Percentiles rank a stretch among this genome's conserved stretches.
These are phyloP conservation scores for Ploettnerulaceae sp. DNA, from an alignment of 2,329 filamentous ascomycete genomes.

Conservation along the genomic window DNA sequence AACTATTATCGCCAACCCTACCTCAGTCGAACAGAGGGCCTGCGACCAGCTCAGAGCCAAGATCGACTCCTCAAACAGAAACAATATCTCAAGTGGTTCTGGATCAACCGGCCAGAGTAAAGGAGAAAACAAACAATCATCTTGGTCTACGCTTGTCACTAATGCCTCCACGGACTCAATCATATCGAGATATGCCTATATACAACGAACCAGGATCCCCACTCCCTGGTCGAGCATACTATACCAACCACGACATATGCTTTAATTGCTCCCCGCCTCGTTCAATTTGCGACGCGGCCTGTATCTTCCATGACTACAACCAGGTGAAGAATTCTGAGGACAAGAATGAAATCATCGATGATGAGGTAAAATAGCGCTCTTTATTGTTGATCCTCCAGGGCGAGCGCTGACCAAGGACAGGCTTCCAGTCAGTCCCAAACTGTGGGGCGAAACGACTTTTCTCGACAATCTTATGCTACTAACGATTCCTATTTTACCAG, in stretches of 20 bases:
- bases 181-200: conserved; percentile 26
- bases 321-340: not conserved
- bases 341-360: not conserved
- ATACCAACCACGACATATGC: conserved; percentile 13
- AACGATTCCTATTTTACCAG: not conserved
- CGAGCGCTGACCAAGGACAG: not conserved
- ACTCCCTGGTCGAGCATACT: conserved; percentile 16
- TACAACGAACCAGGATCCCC: conserved; percentile 24
- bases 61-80: too few species aligned
- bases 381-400: too few species aligned
- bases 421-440: not conserved
- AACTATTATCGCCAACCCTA: conserved; percentile 19
- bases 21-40: conserved; percentile 13
- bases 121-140: conserved; percentile 6
- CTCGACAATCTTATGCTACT: not conserved
- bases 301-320: conserved; percentile 16
- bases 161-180: not conserved
- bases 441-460: not conserved
- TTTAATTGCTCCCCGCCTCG: conserved; percentile 12
- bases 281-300: conserved; percentile 12
- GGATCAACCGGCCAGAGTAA: not conserved
- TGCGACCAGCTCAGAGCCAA: conserved; percentile 5
- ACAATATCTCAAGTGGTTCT: not conserved
- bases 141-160: conserved; percentile 1
- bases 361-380: not conserved